Base-by-base conservation (phyloP, 2,329 filamentous ascomycete species). In the Lasiodiplodia theobromae region DNA sequence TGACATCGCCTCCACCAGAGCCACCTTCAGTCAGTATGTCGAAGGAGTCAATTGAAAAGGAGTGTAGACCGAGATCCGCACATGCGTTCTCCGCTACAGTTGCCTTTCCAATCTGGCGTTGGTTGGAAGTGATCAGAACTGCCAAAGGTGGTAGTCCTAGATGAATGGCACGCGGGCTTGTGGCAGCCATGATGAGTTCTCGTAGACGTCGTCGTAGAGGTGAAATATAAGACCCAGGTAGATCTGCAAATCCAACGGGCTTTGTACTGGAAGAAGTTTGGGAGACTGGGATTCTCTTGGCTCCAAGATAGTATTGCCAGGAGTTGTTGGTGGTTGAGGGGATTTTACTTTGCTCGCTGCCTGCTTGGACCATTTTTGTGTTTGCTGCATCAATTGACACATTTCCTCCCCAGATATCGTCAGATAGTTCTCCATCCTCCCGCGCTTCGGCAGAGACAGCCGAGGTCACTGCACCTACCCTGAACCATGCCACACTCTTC, bases 1-100 rank as follows among this genome's bases (percentile, higher is more conserved):
- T 97, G 34, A 97, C 92, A 76, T 99, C 96, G 67, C 92, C 91
- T 10, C 93, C 93, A 66, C 93, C 93, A 0, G 91, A 91, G 54
- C 91, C 91, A 16, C 93, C 93, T 77, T 98, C 95, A n/a, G 93
- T 95, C 4, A 97, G 84, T 52, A 99, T 93, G 74, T 99, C 96
- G 74, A 97, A 97, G 0, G 93, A 92, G 77, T 98, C 94, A 65
- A 99, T 92, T 0, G 88, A 82, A 77, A 97, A 98, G 0, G 90
- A 92, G 77, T 99, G 96, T 18, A 98, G 84, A 3, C 96, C 96
- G 71, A 97, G 91, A 74, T 97, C 95, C 2, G 91, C 87, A 77
- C 94, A 97, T 4, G 94, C 94, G 53, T 88, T 87, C 1, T 84
- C 86, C 0, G 93, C 93, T 25, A 94, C 82, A 2, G 90, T 92